These are phyloP conservation scores for Mycena rosella DNA, from an alignment of 768 basidiomycete genomes.

Conservation along the genomic window DNA sequence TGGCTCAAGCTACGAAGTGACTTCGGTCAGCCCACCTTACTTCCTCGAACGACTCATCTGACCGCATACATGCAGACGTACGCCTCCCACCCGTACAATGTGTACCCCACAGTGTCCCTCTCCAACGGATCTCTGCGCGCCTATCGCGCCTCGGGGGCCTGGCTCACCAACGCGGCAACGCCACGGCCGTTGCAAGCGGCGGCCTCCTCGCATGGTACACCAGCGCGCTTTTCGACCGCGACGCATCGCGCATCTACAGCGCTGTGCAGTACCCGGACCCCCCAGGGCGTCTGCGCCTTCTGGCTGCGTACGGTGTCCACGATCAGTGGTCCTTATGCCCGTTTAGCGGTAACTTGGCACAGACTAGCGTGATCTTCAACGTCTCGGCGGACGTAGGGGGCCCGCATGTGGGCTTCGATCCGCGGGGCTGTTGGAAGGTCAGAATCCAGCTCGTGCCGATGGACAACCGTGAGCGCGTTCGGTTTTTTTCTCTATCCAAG, in stretches of 20 bases:
- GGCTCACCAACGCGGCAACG: conserved; percentile 57
- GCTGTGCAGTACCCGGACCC: conserved; percentile 41
- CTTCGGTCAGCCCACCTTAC: no score
- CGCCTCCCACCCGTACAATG: conserved; percentile 63
- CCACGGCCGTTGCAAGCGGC: conserved; percentile 50
- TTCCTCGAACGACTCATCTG: no score
- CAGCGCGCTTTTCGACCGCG: conserved; percentile 41
- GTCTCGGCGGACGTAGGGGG: conserved; percentile 39
- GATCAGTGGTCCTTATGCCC: conserved; percentile 58
- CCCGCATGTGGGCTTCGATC: conserved; percentile 41
- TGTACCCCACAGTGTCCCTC: conserved; percentile 58
- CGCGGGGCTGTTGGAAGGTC: conserved; percentile 47
- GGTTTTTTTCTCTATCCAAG: no score
- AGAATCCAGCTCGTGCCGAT: conserved; percentile 44
- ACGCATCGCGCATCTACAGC: conserved; percentile 53
- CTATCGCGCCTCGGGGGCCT: conserved; percentile 47
- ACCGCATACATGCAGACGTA: conserved; percentile 55
- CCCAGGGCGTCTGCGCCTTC: conserved; percentile 39
- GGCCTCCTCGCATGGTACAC: conserved; percentile 54
- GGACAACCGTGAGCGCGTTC: background rate
- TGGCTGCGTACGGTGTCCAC: conserved; percentile 49
- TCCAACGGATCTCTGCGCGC: conserved; percentile 54
- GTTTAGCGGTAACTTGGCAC: conserved; percentile 41
- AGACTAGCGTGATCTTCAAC: conserved; percentile 55
- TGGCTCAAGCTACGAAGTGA: conserved; percentile 8